Evolutionary conservation across 495 filamentous ascomycete genomes (phyloP), one percentile per base, ranked within the genome.

Genomic region (Cetradonia linearis): DNA sequence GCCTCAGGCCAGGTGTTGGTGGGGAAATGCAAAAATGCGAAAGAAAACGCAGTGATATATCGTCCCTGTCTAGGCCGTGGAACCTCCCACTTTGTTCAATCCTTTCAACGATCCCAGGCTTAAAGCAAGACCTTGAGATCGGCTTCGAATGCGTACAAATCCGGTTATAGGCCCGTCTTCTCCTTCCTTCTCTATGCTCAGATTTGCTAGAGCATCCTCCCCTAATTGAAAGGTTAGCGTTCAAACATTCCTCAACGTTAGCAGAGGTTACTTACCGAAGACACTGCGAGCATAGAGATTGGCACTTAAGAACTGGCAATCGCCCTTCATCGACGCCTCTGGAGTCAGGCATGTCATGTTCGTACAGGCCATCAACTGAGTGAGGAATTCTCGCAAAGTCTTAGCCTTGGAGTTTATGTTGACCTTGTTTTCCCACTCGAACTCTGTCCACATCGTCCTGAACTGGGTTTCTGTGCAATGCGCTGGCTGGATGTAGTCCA

Each of bases 401-500:
- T 94, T 94, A 64, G 89, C 91, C 77, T 96, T 96, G 64, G 87
- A 91, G 72, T 95, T 95, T 75, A 97, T 97, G 76, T 97, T 97
- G 69, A 99, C 93, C 81, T 99, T 99, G 78, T 99, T 99, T 79
- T 99, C 94, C 94, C 94, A 99, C 73, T 99, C 94, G 63, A 99
- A 99, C 68, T 99, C 94, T 36, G 94, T 97, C 94, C 94, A 99
- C 94, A 99, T 99, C 27, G 90, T 95, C 38, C 94, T 83, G 84
- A 99, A 99, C 69, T 97, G 90, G 37, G 92, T 96, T 78, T 99
- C 94, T 16, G 88, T 91, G 78, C 94, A 99, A 46, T 89, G 81
- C 14, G 93, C 94, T 9, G 94, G 94, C 68, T 97, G 91, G 66
- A 99, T 99, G 74, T 99, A 99, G 73, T 99, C 94, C 94, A 99